Conservation (phyloP, 2,329 filamentous ascomycete species). For the Xylariaceae sp. region DNA sequence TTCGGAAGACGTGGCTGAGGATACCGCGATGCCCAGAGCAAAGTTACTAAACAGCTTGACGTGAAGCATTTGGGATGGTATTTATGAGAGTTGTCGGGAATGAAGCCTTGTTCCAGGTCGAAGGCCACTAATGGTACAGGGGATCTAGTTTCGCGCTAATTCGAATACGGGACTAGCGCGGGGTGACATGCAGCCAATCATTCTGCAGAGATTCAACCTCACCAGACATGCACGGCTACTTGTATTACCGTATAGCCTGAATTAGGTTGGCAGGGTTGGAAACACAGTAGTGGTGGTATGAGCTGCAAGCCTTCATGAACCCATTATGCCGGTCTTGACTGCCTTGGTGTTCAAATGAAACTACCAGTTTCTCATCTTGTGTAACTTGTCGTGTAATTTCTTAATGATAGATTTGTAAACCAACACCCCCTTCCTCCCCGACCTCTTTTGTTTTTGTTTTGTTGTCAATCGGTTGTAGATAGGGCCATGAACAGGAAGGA, state of each 20-base stretch:
- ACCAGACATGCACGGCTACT: conserved; percentile 3
- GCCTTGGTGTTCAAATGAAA: too few relatives aligned
- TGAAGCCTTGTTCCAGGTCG: conserved; percentile 7
- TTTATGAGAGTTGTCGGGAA: conserved; percentile 3
- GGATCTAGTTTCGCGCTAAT: conserved; percentile 15
- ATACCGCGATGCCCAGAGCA: background rate
- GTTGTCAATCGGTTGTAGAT: too few relatives aligned
- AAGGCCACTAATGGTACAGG: conserved; percentile 8
- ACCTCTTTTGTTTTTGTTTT: too few relatives aligned
- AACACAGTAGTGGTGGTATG: too few relatives aligned
- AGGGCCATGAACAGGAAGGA: too few relatives aligned
- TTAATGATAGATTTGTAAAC: too few relatives aligned
- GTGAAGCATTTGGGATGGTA: conserved; percentile 20
- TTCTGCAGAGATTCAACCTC: conserved; percentile 4
- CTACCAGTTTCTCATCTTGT: too few relatives aligned
- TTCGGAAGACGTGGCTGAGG: background rate
- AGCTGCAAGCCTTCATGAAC: too few relatives aligned
- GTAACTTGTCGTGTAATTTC: too few relatives aligned
- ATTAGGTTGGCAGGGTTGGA: too few relatives aligned
- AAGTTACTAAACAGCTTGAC: conserved; percentile 5
- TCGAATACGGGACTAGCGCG: conserved; percentile 12
- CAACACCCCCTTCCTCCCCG: too few relatives aligned
- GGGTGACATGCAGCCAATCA: conserved; percentile 19
- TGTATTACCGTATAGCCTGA: background rate
- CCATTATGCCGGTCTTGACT: too few relatives aligned